These are phyloP conservation scores for Dentipellis fragilis DNA, from an alignment of 768 basidiomycete genomes.

Conservation along the genomic window DNA sequence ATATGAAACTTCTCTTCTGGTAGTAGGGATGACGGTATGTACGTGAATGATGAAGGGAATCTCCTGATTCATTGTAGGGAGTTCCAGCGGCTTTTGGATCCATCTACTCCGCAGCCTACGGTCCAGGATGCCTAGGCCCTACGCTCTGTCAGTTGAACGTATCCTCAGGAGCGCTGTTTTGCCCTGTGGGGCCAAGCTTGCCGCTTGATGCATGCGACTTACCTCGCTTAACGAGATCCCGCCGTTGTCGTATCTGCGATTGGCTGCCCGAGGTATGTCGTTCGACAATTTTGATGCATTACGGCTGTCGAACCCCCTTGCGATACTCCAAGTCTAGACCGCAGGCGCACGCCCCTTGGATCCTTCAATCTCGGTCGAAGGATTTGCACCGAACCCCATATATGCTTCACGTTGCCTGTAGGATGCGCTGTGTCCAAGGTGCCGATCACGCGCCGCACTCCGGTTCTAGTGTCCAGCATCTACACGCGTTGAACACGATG, in stretches of 20 bases:
- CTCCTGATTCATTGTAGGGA: not conserved
- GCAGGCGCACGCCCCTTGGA: not conserved
- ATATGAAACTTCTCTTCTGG: not conserved
- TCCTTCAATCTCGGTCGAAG: not conserved
- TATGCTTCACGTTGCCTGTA: conserved; percentile 1
- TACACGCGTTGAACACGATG: not conserved
- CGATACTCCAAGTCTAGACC: not conserved
- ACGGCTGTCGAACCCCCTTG: not conserved
- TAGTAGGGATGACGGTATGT: not conserved
- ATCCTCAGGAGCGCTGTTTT: not conserved
- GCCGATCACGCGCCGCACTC: conserved; percentile 1
- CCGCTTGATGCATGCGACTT: not conserved
- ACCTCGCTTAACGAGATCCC: not conserved
- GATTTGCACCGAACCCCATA: not conserved
- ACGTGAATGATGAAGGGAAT: not conserved
- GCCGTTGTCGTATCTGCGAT: not conserved
- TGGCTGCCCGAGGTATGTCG: not conserved
- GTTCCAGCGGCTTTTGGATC: not conserved
- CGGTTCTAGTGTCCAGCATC: not conserved
- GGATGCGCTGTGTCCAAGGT: not conserved
- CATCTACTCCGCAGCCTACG: not conserved
- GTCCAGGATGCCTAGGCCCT: too few species aligned
- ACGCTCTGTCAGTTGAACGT: too few species aligned
- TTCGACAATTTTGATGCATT: not conserved
- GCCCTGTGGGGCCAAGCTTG: not conserved